These are phyloP conservation scores for Penicillium lagena DNA, from an alignment of 495 filamentous ascomycete species.

Conservation along the genomic window DNA sequence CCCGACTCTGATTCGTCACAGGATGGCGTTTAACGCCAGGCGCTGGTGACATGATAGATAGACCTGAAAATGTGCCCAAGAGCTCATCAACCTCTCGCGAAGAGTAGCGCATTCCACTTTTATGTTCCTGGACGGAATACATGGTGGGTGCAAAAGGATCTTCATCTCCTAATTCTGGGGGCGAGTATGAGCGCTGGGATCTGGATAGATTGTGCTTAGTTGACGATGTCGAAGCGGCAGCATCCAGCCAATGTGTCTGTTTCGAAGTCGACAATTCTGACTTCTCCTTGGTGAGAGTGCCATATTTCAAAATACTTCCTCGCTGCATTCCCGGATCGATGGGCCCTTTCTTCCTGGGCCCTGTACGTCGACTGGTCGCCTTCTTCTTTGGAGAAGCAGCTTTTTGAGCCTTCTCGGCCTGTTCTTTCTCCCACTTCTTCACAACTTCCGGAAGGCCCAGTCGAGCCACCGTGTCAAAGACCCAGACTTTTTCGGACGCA, in stretches of 20 bases:
- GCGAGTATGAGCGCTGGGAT: conserved; percentile 2
- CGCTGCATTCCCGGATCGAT: conserved; percentile 39
- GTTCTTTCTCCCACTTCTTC: conserved; percentile 67
- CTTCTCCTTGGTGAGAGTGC: conserved; percentile 36
- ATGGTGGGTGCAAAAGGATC: conserved; percentile 13
- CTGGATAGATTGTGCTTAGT: conserved; percentile 6
- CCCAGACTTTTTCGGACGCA: conserved; percentile 62
- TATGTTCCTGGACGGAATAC: conserved; percentile 7
- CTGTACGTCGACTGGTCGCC: conserved; percentile 19
- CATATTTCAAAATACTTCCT: conserved; percentile 41
- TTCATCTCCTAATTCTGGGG: conserved; percentile 1
- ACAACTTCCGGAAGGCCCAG: conserved; percentile 67
- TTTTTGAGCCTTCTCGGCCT: conserved; percentile 28
- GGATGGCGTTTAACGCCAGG: conserved; percentile 20
- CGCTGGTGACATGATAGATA: conserved; percentile 13
- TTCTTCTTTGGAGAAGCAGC: conserved; percentile 26
- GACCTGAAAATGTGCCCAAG: conserved; percentile 21
- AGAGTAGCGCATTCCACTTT: background rate
- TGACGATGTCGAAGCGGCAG: conserved; percentile 15
- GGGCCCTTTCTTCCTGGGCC: conserved; percentile 33
- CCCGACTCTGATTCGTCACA: conserved; percentile 4
- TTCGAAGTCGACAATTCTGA: conserved; percentile 27
- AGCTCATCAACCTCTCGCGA: conserved; percentile 22
- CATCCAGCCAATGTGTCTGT: conserved; percentile 26
- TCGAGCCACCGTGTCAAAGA: conserved; percentile 65